phyloP scores from a whole-genome alignment of 2,329 filamentous ascomycete genomes.

The Claviceps sp. region DNA sequence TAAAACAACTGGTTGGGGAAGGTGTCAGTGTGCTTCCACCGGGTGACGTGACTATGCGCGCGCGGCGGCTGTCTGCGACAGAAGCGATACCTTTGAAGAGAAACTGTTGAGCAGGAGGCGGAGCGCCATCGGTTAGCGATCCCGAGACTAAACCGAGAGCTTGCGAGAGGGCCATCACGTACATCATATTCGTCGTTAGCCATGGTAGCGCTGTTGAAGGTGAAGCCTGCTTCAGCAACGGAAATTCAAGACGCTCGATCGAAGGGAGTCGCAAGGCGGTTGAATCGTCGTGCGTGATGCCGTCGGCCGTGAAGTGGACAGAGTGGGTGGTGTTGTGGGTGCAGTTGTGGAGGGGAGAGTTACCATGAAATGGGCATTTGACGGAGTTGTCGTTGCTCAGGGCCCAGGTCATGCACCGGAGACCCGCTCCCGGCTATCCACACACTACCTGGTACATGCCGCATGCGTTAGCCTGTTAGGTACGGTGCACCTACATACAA shows the following conservation, averaged over 20 bases:
- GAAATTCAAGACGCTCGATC: not conserved
- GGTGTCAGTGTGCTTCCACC: slow-evolving; percentile 17
- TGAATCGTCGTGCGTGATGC: not conserved
- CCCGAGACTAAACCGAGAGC: slow-evolving; percentile 10
- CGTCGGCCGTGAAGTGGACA: slow-evolving; percentile 1
- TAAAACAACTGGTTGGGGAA: slow-evolving; percentile 59
- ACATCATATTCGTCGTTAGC: slow-evolving; percentile 99
- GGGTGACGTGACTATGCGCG: not conserved
- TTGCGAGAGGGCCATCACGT: slow-evolving; percentile 27
- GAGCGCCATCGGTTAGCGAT: slow-evolving; percentile 17
- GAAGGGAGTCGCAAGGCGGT: not conserved
- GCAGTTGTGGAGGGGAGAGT: slow-evolving; percentile 5
- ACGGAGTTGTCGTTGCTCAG: not conserved
- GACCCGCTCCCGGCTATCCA: not conserved
- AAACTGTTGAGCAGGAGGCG: slow-evolving; percentile 46
- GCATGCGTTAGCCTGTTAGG: no score
- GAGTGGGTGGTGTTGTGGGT: slow-evolving; percentile 2
- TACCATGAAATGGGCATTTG: not conserved
- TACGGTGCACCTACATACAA: no score
- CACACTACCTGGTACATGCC: no score
- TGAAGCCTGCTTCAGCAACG: not conserved
- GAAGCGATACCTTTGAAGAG: slow-evolving; percentile 81
- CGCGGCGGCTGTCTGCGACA: slow-evolving; percentile 10
- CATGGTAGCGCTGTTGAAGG: slow-evolving; percentile 46
- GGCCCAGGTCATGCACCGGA: not conserved